phyloP scores from a whole-genome alignment of 805 yeast genomes.

The Nakazawaea holstii region DNA sequence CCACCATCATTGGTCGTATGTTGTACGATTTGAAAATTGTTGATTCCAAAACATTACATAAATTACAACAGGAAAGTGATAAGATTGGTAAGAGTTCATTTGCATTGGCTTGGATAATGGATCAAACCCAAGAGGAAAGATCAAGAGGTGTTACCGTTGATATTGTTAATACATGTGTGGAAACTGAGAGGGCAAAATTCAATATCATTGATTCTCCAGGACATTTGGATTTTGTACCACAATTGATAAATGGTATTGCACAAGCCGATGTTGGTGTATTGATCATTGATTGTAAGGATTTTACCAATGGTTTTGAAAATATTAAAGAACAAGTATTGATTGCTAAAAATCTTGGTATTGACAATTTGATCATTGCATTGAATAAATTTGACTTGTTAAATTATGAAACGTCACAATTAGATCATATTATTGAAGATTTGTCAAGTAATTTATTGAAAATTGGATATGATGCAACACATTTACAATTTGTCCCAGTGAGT shows the following conservation, averaged over 20 bases:
- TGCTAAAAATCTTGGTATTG: conserved; percentile 64
- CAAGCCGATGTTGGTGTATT: conserved; percentile 74
- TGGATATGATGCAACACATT: conserved; percentile 35
- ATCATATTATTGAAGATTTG: conserved; percentile 44
- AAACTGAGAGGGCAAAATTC: conserved; percentile 47
- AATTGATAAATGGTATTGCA: conserved; percentile 78
- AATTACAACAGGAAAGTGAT: conserved; percentile 58
- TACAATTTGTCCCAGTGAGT: conserved; percentile 60
- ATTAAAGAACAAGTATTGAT: conserved; percentile 74
- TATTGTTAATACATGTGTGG: conserved; percentile 63
- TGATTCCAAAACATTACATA: conserved; percentile 58
- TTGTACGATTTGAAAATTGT: conserved; percentile 64
- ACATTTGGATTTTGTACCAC: conserved; percentile 77
- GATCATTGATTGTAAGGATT: conserved; percentile 68
- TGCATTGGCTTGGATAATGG: conserved; percentile 83
- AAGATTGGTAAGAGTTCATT: conserved; percentile 71
- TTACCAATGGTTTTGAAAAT: conserved; percentile 67
- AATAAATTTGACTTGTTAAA: conserved; percentile 65
- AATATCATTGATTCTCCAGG: conserved; percentile 85
- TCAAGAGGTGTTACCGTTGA: conserved; percentile 76
- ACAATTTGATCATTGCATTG: conserved; percentile 51
- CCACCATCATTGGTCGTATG: conserved; percentile 72
- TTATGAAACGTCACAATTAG: conserved; percentile 52
- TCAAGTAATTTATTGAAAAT: conserved; percentile 45
- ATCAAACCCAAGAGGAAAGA: conserved; percentile 74